Evolutionary conservation across 306 rosid species (phyloP).

Genomic region (Rubus parviflorus): DNA sequence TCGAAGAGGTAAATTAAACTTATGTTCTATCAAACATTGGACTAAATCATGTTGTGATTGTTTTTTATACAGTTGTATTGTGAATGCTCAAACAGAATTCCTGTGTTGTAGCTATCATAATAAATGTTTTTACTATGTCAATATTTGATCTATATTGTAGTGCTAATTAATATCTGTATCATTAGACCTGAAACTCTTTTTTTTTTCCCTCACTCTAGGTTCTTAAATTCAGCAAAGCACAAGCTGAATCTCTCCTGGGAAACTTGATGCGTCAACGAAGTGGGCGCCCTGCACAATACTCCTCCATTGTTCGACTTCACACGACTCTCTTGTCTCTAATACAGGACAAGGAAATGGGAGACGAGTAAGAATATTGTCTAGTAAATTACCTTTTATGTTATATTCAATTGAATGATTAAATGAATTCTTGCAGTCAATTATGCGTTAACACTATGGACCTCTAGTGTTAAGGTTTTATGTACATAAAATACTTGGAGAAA

Average conservation of each 20-base stretch:
- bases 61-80: too few species aligned
- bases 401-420: background rate
- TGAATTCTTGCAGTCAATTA: too few species aligned
- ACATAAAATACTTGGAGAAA: too few species aligned
- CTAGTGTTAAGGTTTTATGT: too few species aligned
- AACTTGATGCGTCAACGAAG: slow-evolving; percentile 25
- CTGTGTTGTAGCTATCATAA: background rate
- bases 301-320: slow-evolving; percentile 30
- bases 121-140: background rate
- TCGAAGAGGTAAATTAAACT: slow-evolving; percentile 64
- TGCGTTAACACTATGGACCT: too few species aligned
- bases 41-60: too few species aligned
- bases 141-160: background rate
- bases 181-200: too few species aligned
- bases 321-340: slow-evolving; percentile 38
- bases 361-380: slow-evolving; percentile 29
- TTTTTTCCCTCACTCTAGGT: slow-evolving; percentile 11
- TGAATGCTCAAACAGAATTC: background rate
- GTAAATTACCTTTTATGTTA: background rate
- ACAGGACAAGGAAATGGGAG: slow-evolving; percentile 33
- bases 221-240: slow-evolving; percentile 35
- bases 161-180: background rate
- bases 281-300: slow-evolving; percentile 28
- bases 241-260: slow-evolving; percentile 33
- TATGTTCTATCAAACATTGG: too few species aligned